These are phyloP conservation scores for Pseudocercospora macadamiae DNA, from an alignment of 2,329 filamentous ascomycete species.

Conservation along the genomic window DNA sequence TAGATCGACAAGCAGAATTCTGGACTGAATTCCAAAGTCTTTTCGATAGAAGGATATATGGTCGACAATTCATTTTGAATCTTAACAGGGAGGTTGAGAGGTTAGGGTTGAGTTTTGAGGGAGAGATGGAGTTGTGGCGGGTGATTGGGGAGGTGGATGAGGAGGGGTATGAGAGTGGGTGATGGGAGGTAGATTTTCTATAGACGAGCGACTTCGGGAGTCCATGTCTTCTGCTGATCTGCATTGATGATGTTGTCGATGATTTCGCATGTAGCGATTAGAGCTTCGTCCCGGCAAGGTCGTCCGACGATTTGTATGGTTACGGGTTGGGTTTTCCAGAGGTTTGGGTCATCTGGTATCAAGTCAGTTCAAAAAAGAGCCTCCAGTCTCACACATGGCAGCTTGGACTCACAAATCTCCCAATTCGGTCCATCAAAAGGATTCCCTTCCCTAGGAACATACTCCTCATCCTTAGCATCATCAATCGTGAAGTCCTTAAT, in stretches of 20 bases:
- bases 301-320: slow-evolving; percentile 21
- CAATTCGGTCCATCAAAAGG: slow-evolving; percentile 19
- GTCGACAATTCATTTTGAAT: too few species aligned
- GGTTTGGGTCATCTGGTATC: slow-evolving; percentile 17
- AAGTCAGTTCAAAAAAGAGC: background rate
- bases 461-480: slow-evolving; percentile 43
- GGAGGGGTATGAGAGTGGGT: too few species aligned
- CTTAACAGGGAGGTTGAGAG: too few species aligned
- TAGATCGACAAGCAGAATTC: too few species aligned
- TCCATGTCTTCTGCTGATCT: background rate
- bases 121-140: too few species aligned
- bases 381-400: background rate
- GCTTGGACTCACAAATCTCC: slow-evolving; percentile 17
- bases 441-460: slow-evolving; percentile 30
- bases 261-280: slow-evolving; percentile 11
- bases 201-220: too few species aligned
- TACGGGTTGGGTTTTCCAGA: slow-evolving; percentile 19
- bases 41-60: too few species aligned
- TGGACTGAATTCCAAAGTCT: too few species aligned
- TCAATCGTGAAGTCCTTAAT: slow-evolving; percentile 48
- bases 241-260: slow-evolving; percentile 15
- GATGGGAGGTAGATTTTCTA: too few species aligned
- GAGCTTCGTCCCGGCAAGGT: slow-evolving; percentile 16
- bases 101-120: too few species aligned
- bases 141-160: too few species aligned